A percentile compares a stretch with the other conserved stretches of the same genome.
These are phyloP conservation scores for Pythium sukuiense DNA, from an alignment of 352 stramenopile genomes.

Conservation along the genomic window DNA sequence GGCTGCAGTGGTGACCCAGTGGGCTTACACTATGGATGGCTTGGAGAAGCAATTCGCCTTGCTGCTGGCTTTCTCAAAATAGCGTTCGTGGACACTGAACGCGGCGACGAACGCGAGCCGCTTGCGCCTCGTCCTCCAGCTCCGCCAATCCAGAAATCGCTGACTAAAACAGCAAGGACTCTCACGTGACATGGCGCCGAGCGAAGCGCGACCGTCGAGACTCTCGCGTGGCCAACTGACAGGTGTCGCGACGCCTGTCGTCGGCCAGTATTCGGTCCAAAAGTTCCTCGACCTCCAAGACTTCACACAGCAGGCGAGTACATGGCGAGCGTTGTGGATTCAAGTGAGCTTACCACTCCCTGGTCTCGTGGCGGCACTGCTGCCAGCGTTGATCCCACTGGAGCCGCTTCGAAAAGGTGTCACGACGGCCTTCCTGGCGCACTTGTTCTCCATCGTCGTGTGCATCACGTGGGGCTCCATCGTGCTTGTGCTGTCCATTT, in stretches of 20 bases:
- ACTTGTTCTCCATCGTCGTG: not conserved
- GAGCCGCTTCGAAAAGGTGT: not conserved
- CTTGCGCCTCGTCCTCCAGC: too few species aligned
- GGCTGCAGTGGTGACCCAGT: not conserved
- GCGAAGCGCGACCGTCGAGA: not conserved
- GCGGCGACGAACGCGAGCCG: too few species aligned
- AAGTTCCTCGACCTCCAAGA: slow-evolving; percentile 10
- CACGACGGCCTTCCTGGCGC: not conserved
- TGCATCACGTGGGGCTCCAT: not conserved
- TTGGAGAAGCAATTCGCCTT: too few species aligned
- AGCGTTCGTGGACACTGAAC: too few species aligned
- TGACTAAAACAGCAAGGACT: too few species aligned
- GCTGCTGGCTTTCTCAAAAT: not conserved
- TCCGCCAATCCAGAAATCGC: too few species aligned
- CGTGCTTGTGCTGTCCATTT: not conserved
- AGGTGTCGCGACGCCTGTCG: not conserved
- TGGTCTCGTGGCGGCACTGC: not conserved
- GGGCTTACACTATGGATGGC: too few species aligned
- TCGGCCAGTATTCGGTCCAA: slow-evolving; percentile 3
- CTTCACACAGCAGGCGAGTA: not conserved
- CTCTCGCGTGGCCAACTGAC: not conserved
- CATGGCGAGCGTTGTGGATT: not conserved
- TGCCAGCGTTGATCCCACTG: not conserved
- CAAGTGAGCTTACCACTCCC: not conserved
- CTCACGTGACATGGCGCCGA: not conserved